These are phyloP conservation scores for Fraxinus nigra DNA, from an alignment of 305 asterid genomes.

Conservation along the genomic window DNA sequence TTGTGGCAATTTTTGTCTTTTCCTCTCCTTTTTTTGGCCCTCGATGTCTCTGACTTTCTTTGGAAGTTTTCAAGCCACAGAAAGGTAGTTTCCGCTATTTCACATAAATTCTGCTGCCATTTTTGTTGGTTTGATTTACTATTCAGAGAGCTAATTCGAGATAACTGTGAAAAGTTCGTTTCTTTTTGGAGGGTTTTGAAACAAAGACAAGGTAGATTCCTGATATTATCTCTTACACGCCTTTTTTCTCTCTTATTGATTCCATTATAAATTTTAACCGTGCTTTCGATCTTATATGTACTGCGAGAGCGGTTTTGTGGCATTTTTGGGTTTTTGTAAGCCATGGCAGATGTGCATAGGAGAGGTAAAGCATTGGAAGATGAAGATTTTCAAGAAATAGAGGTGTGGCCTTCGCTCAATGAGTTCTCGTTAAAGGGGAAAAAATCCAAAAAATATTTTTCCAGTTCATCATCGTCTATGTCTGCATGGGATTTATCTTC, in stretches of 20 bases:
- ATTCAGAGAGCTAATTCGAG: background rate
- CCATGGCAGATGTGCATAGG: slow-evolving; percentile 26
- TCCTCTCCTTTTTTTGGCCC: slow-evolving; percentile 34
- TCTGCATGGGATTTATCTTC: slow-evolving; percentile 30
- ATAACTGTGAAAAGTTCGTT: background rate
- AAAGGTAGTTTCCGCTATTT: slow-evolving; percentile 13
- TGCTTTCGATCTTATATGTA: background rate
- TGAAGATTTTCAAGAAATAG: slow-evolving; percentile 50
- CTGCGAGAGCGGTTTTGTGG: background rate
- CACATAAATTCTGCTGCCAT: slow-evolving; percentile 20
- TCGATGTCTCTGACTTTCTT: slow-evolving; percentile 42
- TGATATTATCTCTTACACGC: slow-evolving; percentile 25
- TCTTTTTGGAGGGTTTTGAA: slow-evolving; percentile 19
- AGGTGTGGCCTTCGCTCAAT: slow-evolving; percentile 33
- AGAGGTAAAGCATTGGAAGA: slow-evolving; percentile 15
- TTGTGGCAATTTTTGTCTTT: slow-evolving; percentile 27
- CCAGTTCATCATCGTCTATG: slow-evolving; percentile 16
- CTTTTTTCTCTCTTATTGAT: background rate
- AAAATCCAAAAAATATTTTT: background rate
- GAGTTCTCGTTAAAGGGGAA: background rate
- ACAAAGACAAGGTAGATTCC: slow-evolving; percentile 26
- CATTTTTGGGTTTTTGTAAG: background rate
- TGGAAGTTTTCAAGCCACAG: slow-evolving; percentile 31
- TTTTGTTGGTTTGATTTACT: background rate
- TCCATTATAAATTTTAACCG: slow-evolving; percentile 11